A percentile compares a stretch with the other conserved stretches of the same genome.
Evolutionary conservation across 768 basidiomycete genomes (phyloP).

Genomic region (Boletellus ananas): DNA sequence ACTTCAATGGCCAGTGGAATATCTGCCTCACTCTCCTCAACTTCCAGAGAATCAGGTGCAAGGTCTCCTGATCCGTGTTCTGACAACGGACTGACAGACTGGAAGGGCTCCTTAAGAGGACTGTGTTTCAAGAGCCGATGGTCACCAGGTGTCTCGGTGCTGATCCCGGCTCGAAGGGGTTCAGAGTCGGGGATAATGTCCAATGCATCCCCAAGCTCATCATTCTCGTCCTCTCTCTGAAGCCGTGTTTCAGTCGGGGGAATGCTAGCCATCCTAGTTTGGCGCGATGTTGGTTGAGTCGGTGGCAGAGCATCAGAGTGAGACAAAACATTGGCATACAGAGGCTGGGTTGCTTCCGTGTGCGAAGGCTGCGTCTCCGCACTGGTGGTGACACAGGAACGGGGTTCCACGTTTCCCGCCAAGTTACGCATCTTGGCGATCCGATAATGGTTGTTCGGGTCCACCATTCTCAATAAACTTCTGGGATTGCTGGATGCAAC

Average conservation of each 20-base stretch:
- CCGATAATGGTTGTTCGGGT: conserved; percentile 32
- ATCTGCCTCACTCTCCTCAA: conserved; percentile 35
- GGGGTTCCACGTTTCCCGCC: conserved; percentile 19
- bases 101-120: conserved; percentile 15
- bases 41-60: conserved; percentile 27
- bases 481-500: conserved; percentile 26
- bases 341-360: conserved; percentile 19
- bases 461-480: conserved; percentile 31
- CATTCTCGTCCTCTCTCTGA: conserved; percentile 1
- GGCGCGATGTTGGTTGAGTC: conserved; percentile 1
- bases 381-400: conserved; percentile 8
- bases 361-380: conserved; percentile 16
- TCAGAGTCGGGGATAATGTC: conserved; percentile 67
- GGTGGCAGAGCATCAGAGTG: neutral
- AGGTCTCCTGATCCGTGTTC: conserved; percentile 24
- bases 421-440: conserved; percentile 25
- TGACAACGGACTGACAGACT: conserved; percentile 22
- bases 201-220: conserved; percentile 33
- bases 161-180: conserved; percentile 36
- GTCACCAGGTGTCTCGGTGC: conserved; percentile 8
- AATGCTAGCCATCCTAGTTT: neutral
- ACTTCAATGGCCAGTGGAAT: conserved; percentile 39
- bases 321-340: neutral
- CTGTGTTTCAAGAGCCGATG: conserved; percentile 1
- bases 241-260: neutral